phyloP scores from a whole-genome alignment of 805 yeast species.

The Ogataea dorogensis region DNA sequence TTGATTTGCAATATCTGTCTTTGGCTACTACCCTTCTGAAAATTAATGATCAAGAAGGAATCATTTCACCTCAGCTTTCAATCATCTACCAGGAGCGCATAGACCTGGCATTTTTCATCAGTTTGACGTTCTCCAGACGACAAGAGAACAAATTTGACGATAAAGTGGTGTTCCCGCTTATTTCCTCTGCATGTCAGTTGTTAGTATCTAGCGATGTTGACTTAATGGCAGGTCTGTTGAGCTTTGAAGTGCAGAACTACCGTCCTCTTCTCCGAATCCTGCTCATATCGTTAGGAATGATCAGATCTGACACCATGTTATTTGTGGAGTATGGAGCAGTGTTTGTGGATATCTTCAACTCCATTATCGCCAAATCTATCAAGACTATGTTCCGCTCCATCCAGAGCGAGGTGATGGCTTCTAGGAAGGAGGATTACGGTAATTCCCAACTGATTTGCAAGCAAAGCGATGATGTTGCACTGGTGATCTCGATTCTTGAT shows the following conservation, averaged over 20 bases:
- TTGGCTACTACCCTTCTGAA: constrained; percentile 50
- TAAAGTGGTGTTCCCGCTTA: constrained; percentile 40
- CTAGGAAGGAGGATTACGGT: constrained; percentile 36
- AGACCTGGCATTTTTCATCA: constrained; percentile 61
- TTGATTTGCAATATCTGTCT: constrained; percentile 29
- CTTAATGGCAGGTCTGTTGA: constrained; percentile 42
- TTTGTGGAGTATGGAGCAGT: constrained; percentile 49
- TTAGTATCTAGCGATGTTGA: constrained; percentile 50
- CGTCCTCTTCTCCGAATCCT: constrained; percentile 62
- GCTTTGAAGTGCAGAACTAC: constrained; percentile 41
- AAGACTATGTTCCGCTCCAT: constrained; percentile 55
- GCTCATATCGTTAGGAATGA: constrained; percentile 45
- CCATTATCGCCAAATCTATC: constrained; percentile 66
- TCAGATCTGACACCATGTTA: constrained; percentile 39
- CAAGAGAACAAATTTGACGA: constrained; percentile 32
- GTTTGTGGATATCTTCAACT: constrained; percentile 56
- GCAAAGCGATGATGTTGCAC: constrained; percentile 61
- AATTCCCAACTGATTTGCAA: constrained; percentile 40
- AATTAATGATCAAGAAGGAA: constrained; percentile 51
- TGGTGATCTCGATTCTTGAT: constrained; percentile 64
- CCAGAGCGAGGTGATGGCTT: constrained; percentile 52
- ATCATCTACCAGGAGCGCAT: constrained; percentile 60
- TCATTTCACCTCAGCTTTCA: constrained; percentile 44
- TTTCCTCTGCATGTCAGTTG: constrained; percentile 43
- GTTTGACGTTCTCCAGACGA: constrained; percentile 39